Evolutionary conservation across 2,329 filamentous ascomycete species (phyloP).

Genomic region (Metarhizium album): DNA sequence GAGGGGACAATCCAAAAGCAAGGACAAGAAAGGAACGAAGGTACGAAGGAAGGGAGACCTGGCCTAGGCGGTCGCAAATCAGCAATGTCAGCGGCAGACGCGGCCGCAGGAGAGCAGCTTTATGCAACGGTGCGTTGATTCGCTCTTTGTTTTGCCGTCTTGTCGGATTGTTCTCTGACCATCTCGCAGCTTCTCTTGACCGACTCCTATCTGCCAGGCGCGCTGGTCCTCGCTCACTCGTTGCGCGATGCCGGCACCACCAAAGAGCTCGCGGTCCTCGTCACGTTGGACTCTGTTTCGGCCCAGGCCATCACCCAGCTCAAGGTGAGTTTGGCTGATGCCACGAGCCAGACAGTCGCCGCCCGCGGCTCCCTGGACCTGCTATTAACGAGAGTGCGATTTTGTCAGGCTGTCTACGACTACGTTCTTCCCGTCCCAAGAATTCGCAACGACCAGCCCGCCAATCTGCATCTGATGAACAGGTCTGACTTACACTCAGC

Average conservation of each 20-base stretch:
- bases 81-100: slow-evolving; percentile 1
- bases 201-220: slow-evolving; percentile 88
- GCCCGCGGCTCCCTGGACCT: not conserved
- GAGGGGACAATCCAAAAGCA: too few relatives aligned
- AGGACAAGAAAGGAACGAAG: too few relatives aligned
- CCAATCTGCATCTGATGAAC: slow-evolving; percentile 86
- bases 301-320: slow-evolving; percentile 67
- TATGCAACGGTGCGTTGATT: slow-evolving; percentile 43
- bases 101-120: slow-evolving; percentile 32
- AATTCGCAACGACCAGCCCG: slow-evolving; percentile 64
- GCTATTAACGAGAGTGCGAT: not conserved
- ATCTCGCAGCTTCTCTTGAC: slow-evolving; percentile 69
- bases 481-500: slow-evolving; percentile 81
- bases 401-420: slow-evolving; percentile 64
- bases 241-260: slow-evolving; percentile 79
- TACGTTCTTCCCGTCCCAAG: slow-evolving; percentile 76
- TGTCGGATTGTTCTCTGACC: not conserved
- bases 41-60: not conserved
- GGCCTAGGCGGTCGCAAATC: not conserved
- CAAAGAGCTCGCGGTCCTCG: slow-evolving; percentile 75
- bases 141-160: slow-evolving; percentile 1
- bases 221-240: slow-evolving; percentile 87
- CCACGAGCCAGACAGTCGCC: not conserved
- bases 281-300: slow-evolving; percentile 72
- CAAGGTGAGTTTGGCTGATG: slow-evolving; percentile 40